phyloP scores from a whole-genome alignment of 495 filamentous ascomycete species.

The Penicillium soppii region DNA sequence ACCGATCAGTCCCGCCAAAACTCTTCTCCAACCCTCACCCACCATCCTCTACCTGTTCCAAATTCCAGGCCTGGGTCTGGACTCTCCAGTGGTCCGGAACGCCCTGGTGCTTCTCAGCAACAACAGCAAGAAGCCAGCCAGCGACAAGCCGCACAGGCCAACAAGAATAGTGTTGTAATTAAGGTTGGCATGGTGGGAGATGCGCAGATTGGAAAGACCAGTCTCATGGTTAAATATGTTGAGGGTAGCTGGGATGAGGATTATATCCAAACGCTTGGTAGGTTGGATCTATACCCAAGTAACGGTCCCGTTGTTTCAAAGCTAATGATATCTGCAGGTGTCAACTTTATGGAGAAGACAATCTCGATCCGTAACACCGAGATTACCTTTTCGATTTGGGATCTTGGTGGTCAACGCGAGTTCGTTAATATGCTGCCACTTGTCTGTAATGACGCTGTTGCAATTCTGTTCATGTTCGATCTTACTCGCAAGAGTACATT shows the following conservation, averaged over 20 bases:
- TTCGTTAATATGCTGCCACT: constrained; percentile 99
- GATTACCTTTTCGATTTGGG: constrained; percentile 99
- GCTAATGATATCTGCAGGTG: constrained; percentile 48
- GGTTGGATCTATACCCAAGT: constrained; percentile 15
- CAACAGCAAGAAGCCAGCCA: constrained; percentile 44
- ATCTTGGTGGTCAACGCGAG: constrained; percentile 94
- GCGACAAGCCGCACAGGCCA: constrained; percentile 41
- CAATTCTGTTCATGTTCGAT: constrained; percentile 99
- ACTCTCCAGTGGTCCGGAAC: constrained; percentile 46
- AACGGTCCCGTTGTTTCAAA: not conserved
- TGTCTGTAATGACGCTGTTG: constrained; percentile 97
- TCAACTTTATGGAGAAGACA: constrained; percentile 99
- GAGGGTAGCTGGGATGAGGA: constrained; percentile 99
- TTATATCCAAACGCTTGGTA: constrained; percentile 97
- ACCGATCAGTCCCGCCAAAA: constrained; percentile 40
- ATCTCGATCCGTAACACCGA: constrained; percentile 99
- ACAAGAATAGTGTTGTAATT: constrained; percentile 90
- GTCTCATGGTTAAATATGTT: constrained; percentile 98
- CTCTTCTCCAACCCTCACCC: constrained; percentile 36
- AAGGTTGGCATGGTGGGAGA: constrained; percentile 99
- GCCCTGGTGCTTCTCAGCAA: constrained; percentile 37
- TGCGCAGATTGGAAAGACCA: constrained; percentile 98
- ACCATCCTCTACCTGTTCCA: constrained; percentile 43
- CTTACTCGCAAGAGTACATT: constrained; percentile 95
- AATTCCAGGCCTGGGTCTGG: constrained; percentile 53